Evolutionary conservation across 2,329 filamentous ascomycete species (phyloP), one percentile per base, ranked within the genome.

Genomic region (Uncinocarpus reesii): DNA sequence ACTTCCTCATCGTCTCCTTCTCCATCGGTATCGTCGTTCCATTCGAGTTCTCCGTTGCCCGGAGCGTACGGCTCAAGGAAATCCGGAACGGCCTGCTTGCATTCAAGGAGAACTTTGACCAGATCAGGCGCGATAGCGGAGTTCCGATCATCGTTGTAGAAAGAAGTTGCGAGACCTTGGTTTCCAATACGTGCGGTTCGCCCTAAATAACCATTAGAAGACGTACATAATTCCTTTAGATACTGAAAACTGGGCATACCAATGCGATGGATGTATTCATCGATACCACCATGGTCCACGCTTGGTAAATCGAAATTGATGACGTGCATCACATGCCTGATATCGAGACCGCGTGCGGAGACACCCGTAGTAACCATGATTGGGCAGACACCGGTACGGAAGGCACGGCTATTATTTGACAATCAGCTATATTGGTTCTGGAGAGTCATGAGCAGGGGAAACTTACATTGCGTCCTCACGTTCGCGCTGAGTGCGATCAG

Each of bases 181-280:
- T 95, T 85, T 2, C 92, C 92, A 60, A 95, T 95, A 46, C 92
- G 86, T 47, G 86, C 92, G 56, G 92, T 98, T 52, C 92, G 89
- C 53, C 92, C 84, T 87, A 52, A 44, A 23, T 4, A 40, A 16
- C 16, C 24, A 46, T 41, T 42, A 52, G 48, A 20, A 41, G 18
- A 32, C 21, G 34, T 11, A n/a, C 7, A n/a, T n/a, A 42, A 37
- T 38, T 40, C 15, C 35, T 26, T n/a, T 20, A 7, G 7, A 35
- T 16, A 2, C 4, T 3, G 3, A 36, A 24, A n/a, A n/a, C n/a
- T n/a, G n/a, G 7, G 18, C 47, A 35, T 78, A 86, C 84, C 92
- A 62, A 96, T 96, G 10, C 92, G 86, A 62, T 98, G 92, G 21
- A 84, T 81, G 58, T 96, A 98, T 63, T 96, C 92, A 42, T 86